Evolutionary conservation across 2,329 filamentous ascomycete species (phyloP), one percentile per base, ranked within the genome.

Genomic region (Biscogniauxia marginata): DNA sequence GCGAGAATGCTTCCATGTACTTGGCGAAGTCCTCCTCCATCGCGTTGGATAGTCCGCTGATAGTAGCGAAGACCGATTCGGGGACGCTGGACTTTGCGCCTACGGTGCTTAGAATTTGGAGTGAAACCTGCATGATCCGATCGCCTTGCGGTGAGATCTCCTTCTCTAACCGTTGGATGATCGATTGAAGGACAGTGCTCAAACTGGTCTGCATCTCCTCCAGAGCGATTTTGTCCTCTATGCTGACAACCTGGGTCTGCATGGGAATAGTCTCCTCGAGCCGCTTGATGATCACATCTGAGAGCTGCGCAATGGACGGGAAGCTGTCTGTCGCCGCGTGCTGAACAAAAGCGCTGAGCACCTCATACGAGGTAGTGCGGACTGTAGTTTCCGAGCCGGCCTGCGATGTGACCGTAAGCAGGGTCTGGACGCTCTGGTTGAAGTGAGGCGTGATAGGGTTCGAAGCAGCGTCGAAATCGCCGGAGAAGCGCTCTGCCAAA

Each of bases 161-260:
- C 72, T 88, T 88, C 75, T 98, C 95, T 22, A 99, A 82, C 56
- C 95, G 88, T 73, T 91, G 88, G 59, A 98, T 88, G 70, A 98
- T 96, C 49, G 91, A 88, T 76, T 97, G 87, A 50, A 98, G 81
- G 44, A 98, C 95, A 53, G 91, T 96, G 73, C 88, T 89, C 69
- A 99, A 82, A 73, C 93, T 97, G 51, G 93, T 97, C 78, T 98
- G 95, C 84, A 99, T 96, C 75, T 99, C 95, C 72, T 98, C 93
- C 3, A 99, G 83, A 4, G 90, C 96, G 63, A 98, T 91, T 74
- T 88, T 93, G 76, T 99, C 95, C 75, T 99, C 95, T 23, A 97
- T 90, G 70, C 93, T 97, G 65, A 98, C 93, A 57, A 98, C 91
- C 77, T 99, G 95, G 66, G 84, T 82, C 74, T 96, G 92, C 76